Evolutionary conservation across 1,139 yeast genomes (phyloP).

Genomic region (Arxiozyma telluris): DNA sequence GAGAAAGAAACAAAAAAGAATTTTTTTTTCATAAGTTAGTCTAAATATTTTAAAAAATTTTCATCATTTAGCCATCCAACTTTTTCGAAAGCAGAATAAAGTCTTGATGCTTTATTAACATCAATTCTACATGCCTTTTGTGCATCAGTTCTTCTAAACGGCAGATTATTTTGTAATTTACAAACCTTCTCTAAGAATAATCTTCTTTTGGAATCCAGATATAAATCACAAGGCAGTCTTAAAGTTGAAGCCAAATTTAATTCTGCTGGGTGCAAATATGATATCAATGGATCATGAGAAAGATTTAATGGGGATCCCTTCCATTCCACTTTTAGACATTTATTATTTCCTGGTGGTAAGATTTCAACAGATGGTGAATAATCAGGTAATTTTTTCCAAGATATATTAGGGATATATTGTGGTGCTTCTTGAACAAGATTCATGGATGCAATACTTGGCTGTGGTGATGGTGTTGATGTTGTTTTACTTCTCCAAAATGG

Average conservation of each 20-base stretch:
- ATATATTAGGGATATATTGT: conserved; percentile 36
- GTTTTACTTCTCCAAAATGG: conserved; percentile 7
- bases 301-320: conserved; percentile 96
- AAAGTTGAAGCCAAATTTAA: conserved; percentile 78
- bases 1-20: neutral
- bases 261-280: conserved; percentile 84
- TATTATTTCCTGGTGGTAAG: conserved; percentile 55
- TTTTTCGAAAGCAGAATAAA: conserved; percentile 87
- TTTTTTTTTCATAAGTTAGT: conserved; percentile 6
- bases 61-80: conserved; percentile 91
- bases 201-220: conserved; percentile 86
- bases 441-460: conserved; percentile 18
- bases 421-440: conserved; percentile 15
- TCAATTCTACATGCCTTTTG: conserved; percentile 97
- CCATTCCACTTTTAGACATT: conserved; percentile 88
- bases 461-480: conserved; percentile 5
- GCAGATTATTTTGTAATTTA: conserved; percentile 63
- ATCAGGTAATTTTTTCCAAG: conserved; percentile 56
- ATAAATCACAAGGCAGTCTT: conserved; percentile 78
- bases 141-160: conserved; percentile 93
- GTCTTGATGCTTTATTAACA: conserved; percentile 89
- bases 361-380: conserved; percentile 62
- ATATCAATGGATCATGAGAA: conserved; percentile 60
- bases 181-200: conserved; percentile 81
- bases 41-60: conserved; percentile 50